Conservation (phyloP, 371 early-diverging fungal species). For the Mucor lusitanicus region DNA sequence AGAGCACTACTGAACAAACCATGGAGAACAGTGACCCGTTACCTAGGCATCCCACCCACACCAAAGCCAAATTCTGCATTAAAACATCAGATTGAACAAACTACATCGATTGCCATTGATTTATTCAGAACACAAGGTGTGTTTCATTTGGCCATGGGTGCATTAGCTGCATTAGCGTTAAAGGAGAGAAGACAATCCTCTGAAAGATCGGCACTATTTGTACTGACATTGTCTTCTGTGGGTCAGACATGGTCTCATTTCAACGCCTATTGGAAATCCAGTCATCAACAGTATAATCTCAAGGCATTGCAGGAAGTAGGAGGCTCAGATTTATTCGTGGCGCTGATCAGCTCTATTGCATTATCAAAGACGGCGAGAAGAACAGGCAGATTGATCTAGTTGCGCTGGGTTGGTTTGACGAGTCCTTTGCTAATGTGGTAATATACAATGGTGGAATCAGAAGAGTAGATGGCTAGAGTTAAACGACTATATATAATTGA, state of each 20-base stretch:
- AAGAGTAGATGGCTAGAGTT: conserved; percentile 49
- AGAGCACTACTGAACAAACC: conserved; percentile 27
- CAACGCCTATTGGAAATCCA: conserved; percentile 24
- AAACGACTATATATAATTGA: neutral
- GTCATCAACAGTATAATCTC: conserved; percentile 24
- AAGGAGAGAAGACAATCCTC: conserved; percentile 35
- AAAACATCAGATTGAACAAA: conserved; percentile 14
- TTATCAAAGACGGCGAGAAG: conserved; percentile 35
- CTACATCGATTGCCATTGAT: conserved; percentile 28
- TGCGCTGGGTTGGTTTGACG: conserved; percentile 16
- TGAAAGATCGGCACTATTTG: conserved; percentile 39
- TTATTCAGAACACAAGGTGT: conserved; percentile 36
- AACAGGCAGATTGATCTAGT: conserved; percentile 31
- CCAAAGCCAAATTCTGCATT: conserved; percentile 3
- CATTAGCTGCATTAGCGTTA: conserved; percentile 31
- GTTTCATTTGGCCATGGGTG: conserved; percentile 39
- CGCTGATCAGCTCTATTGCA: conserved; percentile 31
- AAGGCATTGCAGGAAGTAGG: conserved; percentile 37
- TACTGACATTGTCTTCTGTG: conserved; percentile 35
- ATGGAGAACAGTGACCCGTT: conserved; percentile 18
- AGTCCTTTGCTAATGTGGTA: conserved; percentile 44
- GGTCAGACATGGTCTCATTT: conserved; percentile 39
- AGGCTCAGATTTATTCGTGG: conserved; percentile 23
- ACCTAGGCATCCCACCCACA: conserved; percentile 15
- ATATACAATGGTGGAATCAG: conserved; percentile 49